phyloP scores from a whole-genome alignment of 345 rosid genomes.

The Linum lewisii region DNA sequence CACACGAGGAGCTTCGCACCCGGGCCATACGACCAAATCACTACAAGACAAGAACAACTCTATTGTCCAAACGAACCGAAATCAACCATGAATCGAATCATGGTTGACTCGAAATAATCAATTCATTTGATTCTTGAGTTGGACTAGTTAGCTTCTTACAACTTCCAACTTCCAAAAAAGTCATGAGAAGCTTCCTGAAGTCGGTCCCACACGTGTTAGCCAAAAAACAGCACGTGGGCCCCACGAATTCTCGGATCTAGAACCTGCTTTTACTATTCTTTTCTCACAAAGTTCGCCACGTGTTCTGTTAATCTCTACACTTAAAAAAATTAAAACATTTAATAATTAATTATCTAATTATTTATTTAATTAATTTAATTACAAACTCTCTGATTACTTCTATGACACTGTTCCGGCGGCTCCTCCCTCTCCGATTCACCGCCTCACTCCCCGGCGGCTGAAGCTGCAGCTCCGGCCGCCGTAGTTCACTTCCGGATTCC shows the following conservation, averaged over 20 bases:
- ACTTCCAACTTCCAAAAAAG: too few relatives aligned
- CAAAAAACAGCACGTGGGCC: slow-evolving; percentile 15
- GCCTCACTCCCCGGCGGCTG: slow-evolving; percentile 1
- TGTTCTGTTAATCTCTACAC: background rate
- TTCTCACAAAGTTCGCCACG: background rate
- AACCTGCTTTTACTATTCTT: background rate
- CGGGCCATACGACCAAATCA: too few relatives aligned
- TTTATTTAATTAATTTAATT: slow-evolving; percentile 8
- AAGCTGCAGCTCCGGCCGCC: slow-evolving; percentile 9
- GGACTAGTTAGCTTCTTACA: too few relatives aligned
- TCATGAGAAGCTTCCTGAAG: slow-evolving; percentile 6
- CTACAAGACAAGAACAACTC: too few relatives aligned
- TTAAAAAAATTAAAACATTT: too few relatives aligned
- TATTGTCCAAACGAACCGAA: too few relatives aligned
- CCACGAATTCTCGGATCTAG: background rate
- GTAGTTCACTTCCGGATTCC: too few relatives aligned
- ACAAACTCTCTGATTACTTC: slow-evolving; percentile 42
- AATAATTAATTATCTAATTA: slow-evolving; percentile 4
- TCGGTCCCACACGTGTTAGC: background rate
- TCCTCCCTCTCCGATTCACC: slow-evolving; percentile 6
- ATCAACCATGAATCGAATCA: too few relatives aligned
- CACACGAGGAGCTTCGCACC: too few relatives aligned
- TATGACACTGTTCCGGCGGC: slow-evolving; percentile 23
- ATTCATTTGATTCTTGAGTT: too few relatives aligned
- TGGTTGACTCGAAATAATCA: too few relatives aligned